A percentile compares a stretch with the other conserved stretches of the same genome.
phyloP scores from a whole-genome alignment of 352 stramenopile genomes.

The Thalassiosira exigua region DNA sequence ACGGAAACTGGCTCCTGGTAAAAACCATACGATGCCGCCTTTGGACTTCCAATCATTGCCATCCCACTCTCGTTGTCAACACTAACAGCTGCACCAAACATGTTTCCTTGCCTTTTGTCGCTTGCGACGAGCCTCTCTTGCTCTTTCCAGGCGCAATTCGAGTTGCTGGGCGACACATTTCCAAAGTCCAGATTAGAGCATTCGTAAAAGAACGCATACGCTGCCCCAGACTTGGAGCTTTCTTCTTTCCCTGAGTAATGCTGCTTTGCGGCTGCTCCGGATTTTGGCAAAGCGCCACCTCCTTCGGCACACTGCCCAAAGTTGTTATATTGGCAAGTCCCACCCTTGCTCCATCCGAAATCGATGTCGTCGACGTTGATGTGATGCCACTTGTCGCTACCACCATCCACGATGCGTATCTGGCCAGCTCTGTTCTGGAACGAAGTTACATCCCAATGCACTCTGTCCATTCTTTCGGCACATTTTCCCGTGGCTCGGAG shows the following conservation, averaged over 20 bases:
- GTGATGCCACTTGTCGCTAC: constrained; percentile 90
- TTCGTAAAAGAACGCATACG: constrained; percentile 76
- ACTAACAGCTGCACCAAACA: constrained; percentile 89
- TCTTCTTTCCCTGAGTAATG: constrained; percentile 64
- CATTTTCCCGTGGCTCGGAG: constrained; percentile 90
- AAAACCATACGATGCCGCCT: constrained; percentile 85
- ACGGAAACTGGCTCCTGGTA: constrained; percentile 84
- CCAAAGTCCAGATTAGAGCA: constrained; percentile 31
- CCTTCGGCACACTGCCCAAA: constrained; percentile 49
- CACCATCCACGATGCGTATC: constrained; percentile 93
- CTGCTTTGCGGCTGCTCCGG: constrained; percentile 33
- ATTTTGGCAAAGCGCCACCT: constrained; percentile 47
- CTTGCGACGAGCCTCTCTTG: constrained; percentile 88
- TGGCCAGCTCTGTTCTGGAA: constrained; percentile 89
- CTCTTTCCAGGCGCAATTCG: constrained; percentile 89
- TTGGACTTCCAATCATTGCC: constrained; percentile 87
- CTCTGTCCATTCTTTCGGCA: constrained; percentile 88
- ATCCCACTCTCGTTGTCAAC: constrained; percentile 88
- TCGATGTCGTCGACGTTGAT: constrained; percentile 96
- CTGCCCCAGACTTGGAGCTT: constrained; percentile 66
- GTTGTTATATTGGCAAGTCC: constrained; percentile 44
- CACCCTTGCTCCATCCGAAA: constrained; percentile 89
- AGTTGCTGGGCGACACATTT: constrained; percentile 51
- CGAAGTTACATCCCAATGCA: constrained; percentile 89
- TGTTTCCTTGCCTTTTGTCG: constrained; percentile 89